Conservation (phyloP, 164 flowering plant species). For the Tinospora cordifolia region DNA sequence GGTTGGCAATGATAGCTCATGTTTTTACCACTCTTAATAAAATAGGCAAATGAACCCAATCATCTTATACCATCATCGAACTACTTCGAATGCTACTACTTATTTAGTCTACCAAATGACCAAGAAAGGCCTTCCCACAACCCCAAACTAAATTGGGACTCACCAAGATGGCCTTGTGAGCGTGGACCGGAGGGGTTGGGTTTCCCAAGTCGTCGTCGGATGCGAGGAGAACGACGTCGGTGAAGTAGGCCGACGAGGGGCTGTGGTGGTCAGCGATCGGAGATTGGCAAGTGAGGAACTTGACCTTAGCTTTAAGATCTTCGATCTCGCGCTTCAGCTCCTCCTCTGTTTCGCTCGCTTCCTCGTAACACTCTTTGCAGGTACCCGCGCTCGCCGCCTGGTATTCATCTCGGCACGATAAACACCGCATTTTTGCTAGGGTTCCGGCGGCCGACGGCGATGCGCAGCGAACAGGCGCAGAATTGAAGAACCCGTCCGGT, state of each 20-base stretch:
- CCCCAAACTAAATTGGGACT: slow-evolving; percentile 6
- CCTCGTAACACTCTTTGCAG: slow-evolving; percentile 92
- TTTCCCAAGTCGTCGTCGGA: slow-evolving; percentile 29
- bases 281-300: slow-evolving; percentile 46
- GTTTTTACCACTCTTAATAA: too few species aligned
- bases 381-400: slow-evolving; percentile 57
- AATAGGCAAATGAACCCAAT: too few species aligned
- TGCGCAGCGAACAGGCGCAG: too few species aligned
- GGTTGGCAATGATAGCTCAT: too few species aligned
- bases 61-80: too few species aligned
- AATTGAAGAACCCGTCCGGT: too few species aligned
- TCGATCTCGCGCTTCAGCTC: slow-evolving; percentile 87
- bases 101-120: too few species aligned
- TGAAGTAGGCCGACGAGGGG: slow-evolving; percentile 22
- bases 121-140: too few species aligned
- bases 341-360: slow-evolving; percentile 77
- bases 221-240: slow-evolving; percentile 62
- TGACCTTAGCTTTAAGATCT: slow-evolving; percentile 67
- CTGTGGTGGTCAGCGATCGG: slow-evolving; percentile 25
- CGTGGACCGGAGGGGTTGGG: slow-evolving; percentile 33
- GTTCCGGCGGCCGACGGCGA: not conserved
- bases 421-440: slow-evolving; percentile 38
- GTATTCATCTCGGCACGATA: slow-evolving; percentile 73
- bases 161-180: slow-evolving; percentile 77
- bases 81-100: too few species aligned